Conservation (phyloP, 306 rosid genomes). For the Prunus davidiana region DNA sequence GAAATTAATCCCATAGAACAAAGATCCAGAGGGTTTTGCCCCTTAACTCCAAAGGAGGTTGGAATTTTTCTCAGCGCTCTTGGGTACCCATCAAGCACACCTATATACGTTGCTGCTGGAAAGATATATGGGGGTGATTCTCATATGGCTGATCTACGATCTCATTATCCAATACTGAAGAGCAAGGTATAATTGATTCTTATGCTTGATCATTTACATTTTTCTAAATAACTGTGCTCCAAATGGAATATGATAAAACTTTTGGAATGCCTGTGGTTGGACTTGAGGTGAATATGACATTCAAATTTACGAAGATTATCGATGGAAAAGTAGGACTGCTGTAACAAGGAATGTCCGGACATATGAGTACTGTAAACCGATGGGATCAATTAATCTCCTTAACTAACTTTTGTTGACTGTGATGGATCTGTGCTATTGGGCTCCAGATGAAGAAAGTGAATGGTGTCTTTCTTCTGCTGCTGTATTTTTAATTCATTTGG, state of each 20-base stretch:
- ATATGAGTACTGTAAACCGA: too few species aligned
- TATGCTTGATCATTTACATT: constrained; percentile 23
- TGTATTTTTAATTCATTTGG: not conserved
- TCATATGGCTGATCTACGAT: constrained; percentile 72
- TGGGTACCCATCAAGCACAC: constrained; percentile 71
- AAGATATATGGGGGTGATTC: constrained; percentile 82
- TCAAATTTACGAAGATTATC: too few species aligned
- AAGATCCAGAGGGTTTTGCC: constrained; percentile 83
- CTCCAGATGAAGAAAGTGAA: not conserved
- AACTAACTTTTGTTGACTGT: not conserved
- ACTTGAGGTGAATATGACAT: too few species aligned
- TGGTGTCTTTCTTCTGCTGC: not conserved
- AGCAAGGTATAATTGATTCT: constrained; percentile 72
- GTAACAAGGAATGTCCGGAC: too few species aligned
- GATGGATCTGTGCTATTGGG: not conserved
- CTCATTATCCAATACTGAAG: constrained; percentile 75
- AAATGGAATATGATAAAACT: not conserved
- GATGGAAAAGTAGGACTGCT: too few species aligned
- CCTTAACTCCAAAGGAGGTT: constrained; percentile 87
- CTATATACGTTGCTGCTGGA: constrained; percentile 90
- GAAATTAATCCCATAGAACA: constrained; percentile 79
- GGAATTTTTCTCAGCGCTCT: constrained; percentile 88
- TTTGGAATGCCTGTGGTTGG: not conserved
- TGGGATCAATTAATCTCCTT: too few species aligned
- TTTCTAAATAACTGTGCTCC: not conserved